Percentiles rank a stretch among this genome's conserved stretches.
phyloP scores from a whole-genome alignment of 345 rosid genomes.

The Populus simonii region DNA sequence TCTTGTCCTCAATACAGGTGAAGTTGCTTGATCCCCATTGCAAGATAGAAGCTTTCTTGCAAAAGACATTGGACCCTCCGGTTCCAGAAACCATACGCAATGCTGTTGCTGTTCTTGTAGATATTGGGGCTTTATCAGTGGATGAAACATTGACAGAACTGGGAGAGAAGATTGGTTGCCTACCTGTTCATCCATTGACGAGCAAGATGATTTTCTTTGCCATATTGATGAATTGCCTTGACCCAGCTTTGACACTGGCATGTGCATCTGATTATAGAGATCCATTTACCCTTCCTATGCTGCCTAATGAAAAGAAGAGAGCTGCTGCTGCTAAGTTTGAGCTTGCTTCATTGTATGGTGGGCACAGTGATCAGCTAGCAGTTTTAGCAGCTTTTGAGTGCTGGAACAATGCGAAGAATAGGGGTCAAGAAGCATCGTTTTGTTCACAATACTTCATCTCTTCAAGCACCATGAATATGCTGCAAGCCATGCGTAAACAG shows the following conservation, averaged over 20 bases:
- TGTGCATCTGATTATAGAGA: constrained; percentile 90
- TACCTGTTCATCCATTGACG: constrained; percentile 87
- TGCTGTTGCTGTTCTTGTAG: constrained; percentile 70
- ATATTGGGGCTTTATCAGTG: constrained; percentile 77
- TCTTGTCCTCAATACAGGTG: constrained; percentile 41
- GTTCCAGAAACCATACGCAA: constrained; percentile 63
- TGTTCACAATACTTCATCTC: constrained; percentile 81
- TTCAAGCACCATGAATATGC: constrained; percentile 66
- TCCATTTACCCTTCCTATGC: constrained; percentile 81
- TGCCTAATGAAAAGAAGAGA: constrained; percentile 65
- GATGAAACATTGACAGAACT: constrained; percentile 83
- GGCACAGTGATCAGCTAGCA: constrained; percentile 88
- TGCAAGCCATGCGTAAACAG: constrained; percentile 78
- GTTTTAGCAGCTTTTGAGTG: constrained; percentile 87
- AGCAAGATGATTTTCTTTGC: constrained; percentile 95
- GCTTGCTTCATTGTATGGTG: constrained; percentile 79
- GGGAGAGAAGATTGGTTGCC: constrained; percentile 78
- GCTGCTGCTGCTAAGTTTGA: constrained; percentile 69
- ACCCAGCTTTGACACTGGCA: constrained; percentile 92
- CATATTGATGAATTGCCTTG: constrained; percentile 83
- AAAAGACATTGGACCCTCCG: constrained; percentile 84
- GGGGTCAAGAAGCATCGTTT: constrained; percentile 54
- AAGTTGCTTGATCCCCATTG: constrained; percentile 77
- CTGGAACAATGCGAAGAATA: constrained; percentile 76
- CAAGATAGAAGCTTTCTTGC: constrained; percentile 63